Evolutionary conservation across 345 rosid species (phyloP), one percentile per base, ranked within the genome.

Genomic region (Corymbia maculata): DNA sequence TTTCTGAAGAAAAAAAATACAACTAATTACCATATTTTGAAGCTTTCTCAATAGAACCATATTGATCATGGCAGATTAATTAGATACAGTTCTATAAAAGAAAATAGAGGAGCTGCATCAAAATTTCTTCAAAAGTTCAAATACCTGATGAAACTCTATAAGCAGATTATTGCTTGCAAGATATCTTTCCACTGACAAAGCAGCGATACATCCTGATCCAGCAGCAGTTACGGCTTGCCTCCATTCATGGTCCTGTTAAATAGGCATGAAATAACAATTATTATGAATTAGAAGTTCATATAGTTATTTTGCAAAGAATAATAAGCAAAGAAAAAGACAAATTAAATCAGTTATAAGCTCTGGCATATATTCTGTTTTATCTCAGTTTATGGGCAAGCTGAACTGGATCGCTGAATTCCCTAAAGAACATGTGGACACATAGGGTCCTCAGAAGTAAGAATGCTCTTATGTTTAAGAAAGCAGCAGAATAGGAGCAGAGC

Each of bases 201-300:
- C 98, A 93, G 99, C 99, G 66, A 97, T 92, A 91, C 99, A 97
- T 90, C 99, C 99, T 51, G 99, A 95, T 88, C 99, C 98, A 91
- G 98, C 97, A 87, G 99, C 99, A 79, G 99, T 97, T 90, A 97
- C 52, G 13, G 99, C 99, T 93, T 97, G 99, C 92, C 99, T 95
- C 99, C 99, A 97, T 87, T 97, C 98, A 87, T 94, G 98, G 90
- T 97, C 99, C 99, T 96, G 88, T 85, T 50, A 47, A 55, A 90
- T 6, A 57, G 64, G 66, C 64, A 26, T 9, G 3, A 26, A 53
- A n/a, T 52, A 61, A 86, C 61, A 75, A 79, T 68, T 22, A 59
- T 36, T 16, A 85, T n/a, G 16, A 86, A 85, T 11, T 26, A 52
- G 26, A 82, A 85, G 59, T 6, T 85, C 42, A 85, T 85, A 30